phyloP scores from a whole-genome alignment of 2,329 filamentous ascomycete genomes.

The Fusarium transvaalense region DNA sequence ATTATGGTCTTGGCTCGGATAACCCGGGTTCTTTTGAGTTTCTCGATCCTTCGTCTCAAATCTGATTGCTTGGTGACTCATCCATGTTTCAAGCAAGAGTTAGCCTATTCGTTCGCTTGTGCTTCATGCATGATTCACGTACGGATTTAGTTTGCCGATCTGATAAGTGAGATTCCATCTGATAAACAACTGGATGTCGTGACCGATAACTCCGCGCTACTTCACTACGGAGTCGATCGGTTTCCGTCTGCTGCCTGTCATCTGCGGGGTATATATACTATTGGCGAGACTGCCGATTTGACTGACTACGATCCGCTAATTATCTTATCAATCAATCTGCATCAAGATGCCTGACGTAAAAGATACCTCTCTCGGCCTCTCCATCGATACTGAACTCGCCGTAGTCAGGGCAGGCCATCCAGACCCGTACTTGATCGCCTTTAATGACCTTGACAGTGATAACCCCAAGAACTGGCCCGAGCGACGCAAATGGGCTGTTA shows the following conservation, averaged over 20 bases:
- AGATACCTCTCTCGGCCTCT: neutral
- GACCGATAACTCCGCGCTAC: slow-evolving; percentile 34
- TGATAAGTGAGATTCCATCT: slow-evolving; percentile 28
- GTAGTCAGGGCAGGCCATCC: neutral
- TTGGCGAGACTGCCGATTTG: rapidly evolving
- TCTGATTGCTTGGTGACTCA: neutral
- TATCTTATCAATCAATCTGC: neutral
- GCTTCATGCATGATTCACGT: neutral
- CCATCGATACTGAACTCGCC: slow-evolving; percentile 9
- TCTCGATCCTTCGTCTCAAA: neutral
- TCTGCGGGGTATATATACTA: neutral
- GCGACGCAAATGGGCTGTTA: slow-evolving; percentile 62
- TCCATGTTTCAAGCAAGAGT: neutral
- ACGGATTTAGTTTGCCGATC: slow-evolving; percentile 14
- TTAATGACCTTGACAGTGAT: slow-evolving; percentile 50
- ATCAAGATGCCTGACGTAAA: slow-evolving; percentile 9
- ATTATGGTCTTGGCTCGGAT: neutral
- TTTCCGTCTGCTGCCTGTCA: neutral
- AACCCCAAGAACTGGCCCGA: slow-evolving; percentile 57
- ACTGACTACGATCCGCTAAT: neutral
- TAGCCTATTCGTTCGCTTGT: neutral
- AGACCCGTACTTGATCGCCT: slow-evolving; percentile 47
- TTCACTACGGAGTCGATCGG: neutral
- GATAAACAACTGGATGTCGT: slow-evolving; percentile 6
- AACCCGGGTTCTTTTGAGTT: slow-evolving; percentile 2